These are phyloP conservation scores for Suillus occidentalis DNA, from an alignment of 768 basidiomycete species.

Conservation along the genomic window DNA sequence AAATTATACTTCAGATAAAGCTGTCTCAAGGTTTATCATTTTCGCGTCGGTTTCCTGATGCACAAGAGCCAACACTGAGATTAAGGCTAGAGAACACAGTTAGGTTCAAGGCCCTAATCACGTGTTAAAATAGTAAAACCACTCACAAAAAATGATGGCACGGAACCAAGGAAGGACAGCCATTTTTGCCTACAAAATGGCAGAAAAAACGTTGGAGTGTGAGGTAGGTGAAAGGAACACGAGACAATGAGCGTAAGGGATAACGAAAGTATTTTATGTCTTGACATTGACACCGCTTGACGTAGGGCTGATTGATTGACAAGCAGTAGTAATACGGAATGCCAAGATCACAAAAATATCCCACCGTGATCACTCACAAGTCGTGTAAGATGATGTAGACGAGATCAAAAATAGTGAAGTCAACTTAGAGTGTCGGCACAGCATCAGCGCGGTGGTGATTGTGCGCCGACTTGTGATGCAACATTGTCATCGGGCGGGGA, in stretches of 20 bases:
- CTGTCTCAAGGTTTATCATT: too few relatives aligned
- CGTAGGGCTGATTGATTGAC: background rate
- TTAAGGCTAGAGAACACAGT: conserved; percentile 12
- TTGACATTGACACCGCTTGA: conserved; percentile 9
- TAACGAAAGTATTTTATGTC: background rate
- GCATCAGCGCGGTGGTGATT: too few relatives aligned
- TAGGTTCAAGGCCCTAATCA: background rate
- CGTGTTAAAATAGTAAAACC: background rate
- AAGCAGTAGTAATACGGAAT: too few relatives aligned
- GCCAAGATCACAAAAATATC: background rate
- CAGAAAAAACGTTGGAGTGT: conserved; percentile 3
- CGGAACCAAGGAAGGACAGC: conserved; percentile 27
- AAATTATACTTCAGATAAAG: too few relatives aligned
- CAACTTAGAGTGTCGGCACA: background rate
- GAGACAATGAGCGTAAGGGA: background rate
- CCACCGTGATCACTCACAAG: background rate
- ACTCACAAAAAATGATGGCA: conserved; percentile 23
- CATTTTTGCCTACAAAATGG: conserved; percentile 15
- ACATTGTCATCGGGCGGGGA: background rate
- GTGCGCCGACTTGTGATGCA: background rate
- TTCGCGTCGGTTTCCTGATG: too few relatives aligned
- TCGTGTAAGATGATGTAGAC: background rate
- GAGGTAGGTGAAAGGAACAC: conserved; percentile 1
- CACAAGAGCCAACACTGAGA: conserved; percentile 17
- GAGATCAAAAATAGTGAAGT: background rate